Conservation (phyloP, 2,329 filamentous ascomycete genomes). For the Aspergillus arachidicola region DNA sequence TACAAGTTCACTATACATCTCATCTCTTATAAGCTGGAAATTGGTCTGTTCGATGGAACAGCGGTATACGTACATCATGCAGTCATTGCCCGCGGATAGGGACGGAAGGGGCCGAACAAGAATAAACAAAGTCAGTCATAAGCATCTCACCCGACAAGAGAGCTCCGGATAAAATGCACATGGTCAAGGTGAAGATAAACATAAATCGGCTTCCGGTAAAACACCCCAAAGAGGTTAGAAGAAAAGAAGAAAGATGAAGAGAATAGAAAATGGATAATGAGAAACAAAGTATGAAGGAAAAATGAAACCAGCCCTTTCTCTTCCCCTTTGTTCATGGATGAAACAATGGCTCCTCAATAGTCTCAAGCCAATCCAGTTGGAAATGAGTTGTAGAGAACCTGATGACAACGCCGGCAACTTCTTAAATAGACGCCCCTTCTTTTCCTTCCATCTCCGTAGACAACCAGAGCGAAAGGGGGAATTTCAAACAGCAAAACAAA, state of each 20-base stretch:
- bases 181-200: constrained; percentile 2
- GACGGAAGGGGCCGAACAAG: constrained; percentile 22
- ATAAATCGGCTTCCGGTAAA: not conserved
- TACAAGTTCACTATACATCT: constrained; percentile 27
- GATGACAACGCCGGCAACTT: constrained; percentile 25
- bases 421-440: constrained; percentile 6
- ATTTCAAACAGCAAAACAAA: constrained; percentile 8
- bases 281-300: constrained; percentile 5
- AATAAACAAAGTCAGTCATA: constrained; percentile 19
- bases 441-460: constrained; percentile 14
- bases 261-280: constrained; percentile 4
- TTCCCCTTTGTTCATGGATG: constrained; percentile 6
- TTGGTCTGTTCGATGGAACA: constrained; percentile 19
- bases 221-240: not conserved
- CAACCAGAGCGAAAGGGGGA: not conserved
- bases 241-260: constrained; percentile 9
- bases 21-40: constrained; percentile 13
- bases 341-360: constrained; percentile 25
- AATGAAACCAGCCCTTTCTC: constrained; percentile 7
- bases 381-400: constrained; percentile 26
- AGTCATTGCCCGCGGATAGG: constrained; percentile 36
- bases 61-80: constrained; percentile 42
- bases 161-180: not conserved
- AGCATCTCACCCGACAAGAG: constrained; percentile 13
- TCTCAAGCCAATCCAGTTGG: constrained; percentile 36